Percentiles rank a stretch among this genome's conserved stretches.
Conservation (phyloP, 805 yeast genomes). For the Pichia deserticola region DNA sequence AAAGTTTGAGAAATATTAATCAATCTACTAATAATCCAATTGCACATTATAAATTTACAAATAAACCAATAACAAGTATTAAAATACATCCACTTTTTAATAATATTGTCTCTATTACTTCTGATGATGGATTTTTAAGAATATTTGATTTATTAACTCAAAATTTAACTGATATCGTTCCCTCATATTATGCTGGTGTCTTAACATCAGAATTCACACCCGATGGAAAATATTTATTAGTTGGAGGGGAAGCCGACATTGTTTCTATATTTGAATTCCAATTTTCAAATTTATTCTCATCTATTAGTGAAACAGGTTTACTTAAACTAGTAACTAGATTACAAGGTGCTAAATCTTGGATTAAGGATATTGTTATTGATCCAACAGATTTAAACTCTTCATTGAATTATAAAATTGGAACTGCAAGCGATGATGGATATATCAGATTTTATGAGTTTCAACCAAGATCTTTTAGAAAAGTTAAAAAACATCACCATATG, state of each 20-base stretch:
- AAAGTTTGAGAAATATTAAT: slow-evolving; percentile 6
- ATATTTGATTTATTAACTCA: slow-evolving; percentile 45
- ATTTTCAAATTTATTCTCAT: slow-evolving; percentile 10
- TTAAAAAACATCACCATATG: slow-evolving; percentile 16
- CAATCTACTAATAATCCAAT: slow-evolving; percentile 31
- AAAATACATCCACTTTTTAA: slow-evolving; percentile 34
- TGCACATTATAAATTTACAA: slow-evolving; percentile 58
- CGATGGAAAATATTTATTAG: slow-evolving; percentile 39
- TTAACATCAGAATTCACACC: slow-evolving; percentile 40
- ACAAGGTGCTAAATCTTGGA: slow-evolving; percentile 49
- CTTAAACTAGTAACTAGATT: slow-evolving; percentile 25
- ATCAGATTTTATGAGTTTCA: slow-evolving; percentile 48
- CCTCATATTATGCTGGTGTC: slow-evolving; percentile 63
- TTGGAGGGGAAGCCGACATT: slow-evolving; percentile 52
- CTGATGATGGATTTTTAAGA: slow-evolving; percentile 59
- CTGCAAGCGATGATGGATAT: slow-evolving; percentile 51
- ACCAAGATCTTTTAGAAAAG: slow-evolving; percentile 35
- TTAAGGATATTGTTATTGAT: slow-evolving; percentile 39
- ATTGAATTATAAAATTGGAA: slow-evolving; percentile 39
- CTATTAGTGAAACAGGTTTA: slow-evolving; percentile 12
- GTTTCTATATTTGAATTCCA: slow-evolving; percentile 34
- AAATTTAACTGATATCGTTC: slow-evolving; percentile 42
- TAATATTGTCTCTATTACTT: slow-evolving; percentile 41
- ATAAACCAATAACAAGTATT: slow-evolving; percentile 47
- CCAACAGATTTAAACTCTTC: slow-evolving; percentile 26